Evolutionary conservation across 1,284 basidiomycete genomes (phyloP), one percentile per base, ranked within the genome.

Genomic region (Puccinia sorghi): DNA sequence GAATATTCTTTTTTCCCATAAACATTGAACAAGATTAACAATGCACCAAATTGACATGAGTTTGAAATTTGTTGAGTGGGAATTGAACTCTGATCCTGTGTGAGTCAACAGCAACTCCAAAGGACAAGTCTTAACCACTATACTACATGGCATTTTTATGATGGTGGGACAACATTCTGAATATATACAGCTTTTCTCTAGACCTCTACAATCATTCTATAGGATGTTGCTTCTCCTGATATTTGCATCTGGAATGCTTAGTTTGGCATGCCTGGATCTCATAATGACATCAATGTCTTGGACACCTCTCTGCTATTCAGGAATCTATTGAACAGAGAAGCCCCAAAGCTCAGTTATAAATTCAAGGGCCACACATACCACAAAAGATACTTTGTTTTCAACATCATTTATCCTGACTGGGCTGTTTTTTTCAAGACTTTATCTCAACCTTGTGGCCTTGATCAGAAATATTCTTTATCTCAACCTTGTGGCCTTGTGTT

Each of bases 211-310:
- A 17, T 71, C 43, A 71, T 71, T 27, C 50, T 71, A 8, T 48
- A 71, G 27, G 50, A 48, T 27, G 52, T 71, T 8, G 48, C 50
- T 6, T 54, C 48, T 3, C 46, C 32, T 7, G 32, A 71, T 41
- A 6, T 71, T 27, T 54, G 48, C 15, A 46, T 70, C 48, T 70
- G 67, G 46, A 43, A 70, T 70, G 20, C 66, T 22, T 69, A 39
- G 11, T 69, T 69, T 69, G 66, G 66, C 8, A 4, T 48, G 8
- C 67, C 67, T 22, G 67, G 67, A 46, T 52, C 69, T 8, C 69
- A 54, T 25, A 71, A 71, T 71, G 69, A 71, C 27, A 50, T 71
- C 3, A 71, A 71, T 56, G 22, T 56, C 3, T 50, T 71, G 6
- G 25, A 71, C 56, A 25, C 27, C 11, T 54, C 48, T 13, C 32